Conservation (phyloP, 192 early-diverging fungal species). For the Lobosporangium transversale region DNA sequence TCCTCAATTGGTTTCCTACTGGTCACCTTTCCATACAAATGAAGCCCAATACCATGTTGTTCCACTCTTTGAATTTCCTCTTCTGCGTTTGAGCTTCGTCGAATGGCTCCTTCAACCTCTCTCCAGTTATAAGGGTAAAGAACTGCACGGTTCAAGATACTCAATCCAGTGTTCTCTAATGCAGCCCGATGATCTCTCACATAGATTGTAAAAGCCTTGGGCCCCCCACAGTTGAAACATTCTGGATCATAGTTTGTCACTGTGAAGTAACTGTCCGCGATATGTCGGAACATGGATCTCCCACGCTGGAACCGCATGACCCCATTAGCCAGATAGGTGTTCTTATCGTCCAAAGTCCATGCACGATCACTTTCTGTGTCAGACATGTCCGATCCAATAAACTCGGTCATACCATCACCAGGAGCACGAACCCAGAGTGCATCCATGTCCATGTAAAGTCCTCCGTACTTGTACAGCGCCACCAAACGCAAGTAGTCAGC, state of each 20-base stretch:
- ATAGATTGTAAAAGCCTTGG: conserved; percentile 65
- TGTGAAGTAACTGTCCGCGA: conserved; percentile 61
- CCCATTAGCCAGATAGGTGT: conserved; percentile 63
- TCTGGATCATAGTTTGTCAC: conserved; percentile 58
- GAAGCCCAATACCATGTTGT: conserved; percentile 56
- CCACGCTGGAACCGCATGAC: conserved; percentile 68
- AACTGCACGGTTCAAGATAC: conserved; percentile 56
- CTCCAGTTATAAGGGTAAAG: conserved; percentile 64
- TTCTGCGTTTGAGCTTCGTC: conserved; percentile 46
- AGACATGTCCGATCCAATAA: conserved; percentile 66
- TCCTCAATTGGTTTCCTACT: conserved; percentile 57
- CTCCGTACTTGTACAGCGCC: conserved; percentile 67
- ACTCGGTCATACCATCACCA: conserved; percentile 59
- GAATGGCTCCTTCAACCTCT: conserved; percentile 53
- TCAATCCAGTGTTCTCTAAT: conserved; percentile 57
- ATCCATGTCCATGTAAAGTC: conserved; percentile 74
- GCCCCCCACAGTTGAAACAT: conserved; percentile 70
- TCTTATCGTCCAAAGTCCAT: conserved; percentile 64
- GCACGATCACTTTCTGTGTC: conserved; percentile 52
- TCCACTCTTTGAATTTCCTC: conserved; percentile 53
- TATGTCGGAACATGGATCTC: conserved; percentile 63
- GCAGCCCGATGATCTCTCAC: conserved; percentile 54
- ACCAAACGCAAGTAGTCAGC: conserved; percentile 64
- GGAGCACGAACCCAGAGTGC: conserved; percentile 66
- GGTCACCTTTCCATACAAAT: conserved; percentile 69